Evolutionary conservation across 371 early-diverging fungal genomes (phyloP), one percentile per base, ranked within the genome.

Genomic region (Mucor sp.): DNA sequence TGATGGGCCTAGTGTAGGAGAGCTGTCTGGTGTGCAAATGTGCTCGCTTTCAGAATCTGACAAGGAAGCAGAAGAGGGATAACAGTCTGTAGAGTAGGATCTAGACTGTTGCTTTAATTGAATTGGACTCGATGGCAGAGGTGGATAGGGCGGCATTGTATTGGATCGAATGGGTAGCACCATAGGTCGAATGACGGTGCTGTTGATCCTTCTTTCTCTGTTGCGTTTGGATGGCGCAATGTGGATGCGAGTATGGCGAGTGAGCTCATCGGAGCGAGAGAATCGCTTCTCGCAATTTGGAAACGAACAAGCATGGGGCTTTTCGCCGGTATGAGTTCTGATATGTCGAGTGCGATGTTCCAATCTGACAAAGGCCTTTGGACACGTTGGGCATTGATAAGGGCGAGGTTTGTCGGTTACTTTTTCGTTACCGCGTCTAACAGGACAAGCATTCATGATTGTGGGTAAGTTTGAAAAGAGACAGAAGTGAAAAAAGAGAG

Each of bases 301-400:
- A 66, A 81, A 84, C n/a, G 80, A 71, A 77, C 95, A 95, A 57
- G 81, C 85, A 75, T 88, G 91, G 12, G 95, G 95, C 65, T 89
- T 91, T 74, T 95, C 95, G 30, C 94, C 94, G 1, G 95, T 95
- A 69, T 95, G 95, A 7, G 92, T 94, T 66, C 93, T 81, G 65
- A 91, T 87, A 73, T 95, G 95, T 17, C 94, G 85, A 8, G 89
- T 90, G 68, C 87, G 84, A 74, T 91, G 91, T 70, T 91, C 91
- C 35, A 89, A 80, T 43, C 91, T 84, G 55, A 81, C 79, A 72
- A 86, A 86, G 12, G 86, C 81, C 73, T 84, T 86, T 44, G 78
- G 76, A 67, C 86, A 86, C 74, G 84, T 75, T 19, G 84, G 82
- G 57, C 86, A 86, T 65, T 85, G 75, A 79, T 84, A 86, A 48